Evolutionary conservation across 306 rosid genomes (phyloP), one percentile per base, ranked within the genome.

Genomic region (Corylus avellana): DNA sequence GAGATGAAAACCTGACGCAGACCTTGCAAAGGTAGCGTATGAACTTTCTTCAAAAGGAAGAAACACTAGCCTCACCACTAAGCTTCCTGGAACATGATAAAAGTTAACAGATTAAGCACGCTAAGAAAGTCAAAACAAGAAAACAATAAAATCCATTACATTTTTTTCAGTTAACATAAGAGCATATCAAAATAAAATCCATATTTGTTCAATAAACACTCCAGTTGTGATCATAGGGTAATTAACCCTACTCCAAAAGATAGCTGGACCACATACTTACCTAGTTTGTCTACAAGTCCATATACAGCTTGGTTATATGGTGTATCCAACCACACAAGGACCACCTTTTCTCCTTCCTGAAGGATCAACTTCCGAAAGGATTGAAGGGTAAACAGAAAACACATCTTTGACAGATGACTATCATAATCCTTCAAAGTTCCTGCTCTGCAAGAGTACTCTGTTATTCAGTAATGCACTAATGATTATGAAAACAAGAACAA

Each of bases 1-100:
- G 81, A 79, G 94, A 83, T 88, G 48, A 78, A 87, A 88, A 95
- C 98, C 97, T 92, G 98, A 95, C 59, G 94, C 97, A 78, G 91
- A 95, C 97, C 92, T 92, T 83, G 98, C 98, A 92, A 95, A 95
- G 71, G 98, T 85, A 70, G 93, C 75, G 56, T 84, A 95, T 47
- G 98, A 88, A 85, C 98, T 95, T 87, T 95, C 98, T 90, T 95
- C 98, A 70, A 92, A 95, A 80, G 98, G 98, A 88, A 95, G 94
- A 85, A 95, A 90, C 78, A 95, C 86, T 85, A 95, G 72, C 84
- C 98, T 90, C 83, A 92, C 98, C 85, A 92, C 98, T 84, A 95
- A 85, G 86, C 98, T 95, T 51, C 98, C 98, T 95, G 97, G 77
- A 83, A 85, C 48, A 29, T 63, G 74, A 75, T 71, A 18, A 50